Conservation (phyloP, 1,284 basidiomycete genomes). For the Ganoderma sinense region DNA sequence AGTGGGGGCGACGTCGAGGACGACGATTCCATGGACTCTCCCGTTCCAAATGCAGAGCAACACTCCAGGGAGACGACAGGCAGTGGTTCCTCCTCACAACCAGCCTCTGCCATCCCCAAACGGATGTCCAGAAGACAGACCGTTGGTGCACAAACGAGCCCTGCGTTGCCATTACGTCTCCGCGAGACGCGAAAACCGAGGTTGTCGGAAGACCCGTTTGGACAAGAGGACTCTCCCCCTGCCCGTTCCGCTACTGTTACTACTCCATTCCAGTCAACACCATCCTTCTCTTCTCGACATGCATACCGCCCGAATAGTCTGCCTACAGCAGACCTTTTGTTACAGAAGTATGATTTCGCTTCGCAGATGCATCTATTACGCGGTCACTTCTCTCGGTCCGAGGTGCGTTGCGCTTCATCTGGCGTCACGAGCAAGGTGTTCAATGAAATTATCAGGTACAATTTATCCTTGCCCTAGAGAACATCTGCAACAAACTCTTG, state of each 20-base stretch:
- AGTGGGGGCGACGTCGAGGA: slow-evolving; percentile 36
- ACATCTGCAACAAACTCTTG: slow-evolving; percentile 91
- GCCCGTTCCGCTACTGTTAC: slow-evolving; percentile 44
- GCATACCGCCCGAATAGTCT: slow-evolving; percentile 52
- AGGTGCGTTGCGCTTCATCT: slow-evolving; percentile 57
- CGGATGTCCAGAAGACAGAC: slow-evolving; percentile 52
- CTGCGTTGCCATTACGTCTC: slow-evolving; percentile 68
- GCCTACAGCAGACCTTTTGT: slow-evolving; percentile 57
- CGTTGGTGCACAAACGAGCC: slow-evolving; percentile 75
- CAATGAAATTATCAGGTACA: slow-evolving; percentile 60
- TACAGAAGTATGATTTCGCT: slow-evolving; percentile 71
- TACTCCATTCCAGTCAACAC: slow-evolving; percentile 71
- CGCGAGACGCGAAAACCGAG: slow-evolving; percentile 57
- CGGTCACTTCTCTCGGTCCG: slow-evolving; percentile 91
- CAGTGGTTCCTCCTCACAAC: neutral
- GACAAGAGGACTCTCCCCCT: slow-evolving; percentile 63
- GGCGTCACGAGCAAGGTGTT: slow-evolving; percentile 18
- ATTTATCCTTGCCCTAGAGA: slow-evolving; percentile 90
- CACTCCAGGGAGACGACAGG: slow-evolving; percentile 2
- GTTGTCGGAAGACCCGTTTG: slow-evolving; percentile 76
- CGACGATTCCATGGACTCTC: slow-evolving; percentile 28
- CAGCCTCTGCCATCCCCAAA: slow-evolving; percentile 13
- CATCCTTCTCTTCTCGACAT: slow-evolving; percentile 61
- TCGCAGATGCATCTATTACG: slow-evolving; percentile 82
- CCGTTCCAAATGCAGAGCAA: slow-evolving; percentile 13